Evolutionary conservation across 305 asterid genomes (phyloP).

Genomic region (Plantago lanceolata): DNA sequence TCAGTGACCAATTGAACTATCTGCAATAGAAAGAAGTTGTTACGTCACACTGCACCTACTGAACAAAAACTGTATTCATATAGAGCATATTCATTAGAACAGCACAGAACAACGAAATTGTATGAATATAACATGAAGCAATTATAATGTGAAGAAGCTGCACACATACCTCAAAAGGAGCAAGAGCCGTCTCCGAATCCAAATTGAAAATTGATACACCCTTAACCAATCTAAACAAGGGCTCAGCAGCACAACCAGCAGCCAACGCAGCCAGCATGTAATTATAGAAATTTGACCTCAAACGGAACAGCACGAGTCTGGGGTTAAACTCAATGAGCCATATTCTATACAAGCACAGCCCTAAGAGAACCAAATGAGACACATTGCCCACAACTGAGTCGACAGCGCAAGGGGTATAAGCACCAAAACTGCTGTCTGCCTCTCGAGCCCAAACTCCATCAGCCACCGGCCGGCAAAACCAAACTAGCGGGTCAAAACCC

Average conservation of each 20-base stretch:
- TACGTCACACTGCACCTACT: no score
- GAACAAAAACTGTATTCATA: no score
- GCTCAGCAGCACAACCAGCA: constrained; percentile 63
- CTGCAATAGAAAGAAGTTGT: constrained; percentile 35
- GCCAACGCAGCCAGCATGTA: constrained; percentile 54
- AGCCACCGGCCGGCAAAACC: constrained; percentile 83
- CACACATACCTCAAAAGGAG: constrained; percentile 73
- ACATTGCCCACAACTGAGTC: constrained; percentile 66
- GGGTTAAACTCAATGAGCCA: constrained; percentile 46
- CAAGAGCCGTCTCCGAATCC: constrained; percentile 50
- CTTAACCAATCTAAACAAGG: constrained; percentile 63
- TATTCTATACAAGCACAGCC: constrained; percentile 60
- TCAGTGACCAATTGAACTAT: constrained; percentile 58
- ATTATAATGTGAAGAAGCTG: constrained; percentile 18
- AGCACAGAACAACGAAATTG: not conserved
- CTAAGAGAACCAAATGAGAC: constrained; percentile 57
- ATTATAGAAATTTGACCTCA: constrained; percentile 67
- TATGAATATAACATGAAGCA: constrained; percentile 8
- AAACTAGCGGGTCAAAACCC: constrained; percentile 55
- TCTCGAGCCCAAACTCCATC: constrained; percentile 66
- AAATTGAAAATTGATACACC: constrained; percentile 64
- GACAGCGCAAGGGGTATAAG: constrained; percentile 80
- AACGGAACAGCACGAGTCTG: constrained; percentile 46
- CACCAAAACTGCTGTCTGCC: constrained; percentile 68
- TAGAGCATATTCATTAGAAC: no score